Base-by-base conservation (phyloP, 441 rosid species). In the Pelargonium myrrhifolium region DNA sequence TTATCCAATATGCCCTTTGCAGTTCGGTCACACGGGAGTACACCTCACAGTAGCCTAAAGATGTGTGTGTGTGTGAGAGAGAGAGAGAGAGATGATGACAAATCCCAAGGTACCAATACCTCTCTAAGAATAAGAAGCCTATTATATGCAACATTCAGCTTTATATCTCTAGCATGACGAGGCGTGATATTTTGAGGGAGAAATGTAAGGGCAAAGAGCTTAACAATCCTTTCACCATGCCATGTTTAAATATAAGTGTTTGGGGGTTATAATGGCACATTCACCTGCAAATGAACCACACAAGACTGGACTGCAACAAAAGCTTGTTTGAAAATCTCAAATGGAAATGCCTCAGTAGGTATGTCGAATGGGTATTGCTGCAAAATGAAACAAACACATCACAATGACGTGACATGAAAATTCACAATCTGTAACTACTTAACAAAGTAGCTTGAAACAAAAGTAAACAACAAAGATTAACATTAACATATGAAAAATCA, bases 351-450 rank as follows among this genome's bases (percentile, higher is more conserved):
- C 78, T 90, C 97, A n/a, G 96, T 90, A 51, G 96, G 98, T 75
- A 93, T 93, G 80, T 93, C 98, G 66, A 75, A 86, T 49, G 97
- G 98, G 77, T 90, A 93, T 93, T 90, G 96, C 96, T 90, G 88
- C 83, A 83, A 82, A 74, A 71, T 59, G 69, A 85, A 64, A 71
- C 18, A 17, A 42, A 72, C 51, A 17, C 56, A 72, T 66, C 56
- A 63, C 78, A 59, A 59, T 26, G 37, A 68, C 14, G 60, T 64
- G 60, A 62, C 35, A 18, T 62, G 1, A 61, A 66, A 40, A 65
- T n/a, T 31, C 28, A 51, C 58, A 51, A 51, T 51, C 18, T 15
- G 22, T 22, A 6, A 17, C 21, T 51, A 15, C 58, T 8, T 15
- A 5, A 14, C 22, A 51, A 49, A 49, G 15, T 4, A 15, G 17